A percentile compares a stretch with the other conserved stretches of the same genome.
These are phyloP conservation scores for Ceratobasidium theobromae DNA, from an alignment of 1,284 basidiomycete species.

Conservation along the genomic window DNA sequence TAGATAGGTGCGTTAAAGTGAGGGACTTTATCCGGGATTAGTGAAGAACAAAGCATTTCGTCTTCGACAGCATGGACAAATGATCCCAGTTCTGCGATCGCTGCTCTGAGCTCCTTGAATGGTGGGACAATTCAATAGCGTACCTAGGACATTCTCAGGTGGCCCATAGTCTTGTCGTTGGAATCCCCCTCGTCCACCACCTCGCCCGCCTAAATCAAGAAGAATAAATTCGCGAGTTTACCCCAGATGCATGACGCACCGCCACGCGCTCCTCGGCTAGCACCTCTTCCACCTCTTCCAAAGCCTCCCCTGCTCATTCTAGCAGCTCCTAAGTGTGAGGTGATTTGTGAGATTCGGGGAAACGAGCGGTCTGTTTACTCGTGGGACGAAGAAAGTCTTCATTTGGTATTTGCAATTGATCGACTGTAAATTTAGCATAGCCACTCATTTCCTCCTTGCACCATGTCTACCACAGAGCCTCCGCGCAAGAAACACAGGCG, in stretches of 20 bases:
- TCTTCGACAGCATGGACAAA: conserved; percentile 96
- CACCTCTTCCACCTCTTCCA: conserved; percentile 41
- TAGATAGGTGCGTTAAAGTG: conserved; percentile 99
- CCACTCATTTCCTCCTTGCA: conserved; percentile 5
- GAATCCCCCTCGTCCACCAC: conserved; percentile 55
- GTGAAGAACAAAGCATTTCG: conserved; percentile 94
- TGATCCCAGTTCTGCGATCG: conserved; percentile 75
- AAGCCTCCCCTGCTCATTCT: conserved; percentile 53
- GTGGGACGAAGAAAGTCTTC: not conserved
- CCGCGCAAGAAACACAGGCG: conserved; percentile 16
- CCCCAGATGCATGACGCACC: not conserved
- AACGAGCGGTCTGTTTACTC: not conserved
- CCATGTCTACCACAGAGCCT: conserved; percentile 21
- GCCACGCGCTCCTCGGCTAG: conserved; percentile 32
- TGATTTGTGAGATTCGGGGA: not conserved
- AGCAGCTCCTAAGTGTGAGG: not conserved
- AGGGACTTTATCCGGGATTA: conserved; percentile 87
- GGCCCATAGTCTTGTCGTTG: conserved; percentile 76
- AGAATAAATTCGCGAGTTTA: conserved; percentile 10
- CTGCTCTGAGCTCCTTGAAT: conserved; percentile 24
- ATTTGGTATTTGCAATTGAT: conserved; percentile 20
- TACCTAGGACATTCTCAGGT: conserved; percentile 81
- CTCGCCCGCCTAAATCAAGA: conserved; percentile 59
- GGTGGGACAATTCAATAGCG: no score
- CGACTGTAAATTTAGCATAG: conserved; percentile 32